phyloP scores from a whole-genome alignment of 2,329 filamentous ascomycete species.

The Myriosclerotinia curreyana region DNA sequence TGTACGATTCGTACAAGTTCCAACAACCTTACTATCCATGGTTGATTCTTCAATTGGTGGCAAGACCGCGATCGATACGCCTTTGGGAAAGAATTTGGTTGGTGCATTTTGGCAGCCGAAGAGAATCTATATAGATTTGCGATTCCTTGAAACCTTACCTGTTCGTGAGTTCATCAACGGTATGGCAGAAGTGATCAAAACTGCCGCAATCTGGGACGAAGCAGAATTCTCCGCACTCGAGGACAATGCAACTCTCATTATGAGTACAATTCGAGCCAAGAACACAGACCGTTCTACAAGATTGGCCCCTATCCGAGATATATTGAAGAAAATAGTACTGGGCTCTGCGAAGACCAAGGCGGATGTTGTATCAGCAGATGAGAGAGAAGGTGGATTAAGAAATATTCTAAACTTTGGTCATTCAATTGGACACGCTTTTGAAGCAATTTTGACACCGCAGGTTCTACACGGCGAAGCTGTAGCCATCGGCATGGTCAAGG shows the following conservation, averaged over 20 bases:
- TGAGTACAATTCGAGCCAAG: slow-evolving; percentile 66
- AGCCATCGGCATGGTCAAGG: slow-evolving; percentile 97
- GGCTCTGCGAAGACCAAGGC: slow-evolving; percentile 94
- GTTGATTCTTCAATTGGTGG: slow-evolving; percentile 98
- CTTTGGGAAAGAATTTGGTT: slow-evolving; percentile 91
- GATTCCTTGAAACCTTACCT: slow-evolving; percentile 86
- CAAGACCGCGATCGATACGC: slow-evolving; percentile 97
- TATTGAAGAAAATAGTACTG: slow-evolving; percentile 71
- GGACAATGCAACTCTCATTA: slow-evolving; percentile 72
- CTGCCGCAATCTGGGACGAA: slow-evolving; percentile 93
- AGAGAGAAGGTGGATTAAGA: slow-evolving; percentile 87
- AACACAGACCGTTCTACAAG: slow-evolving; percentile 51
- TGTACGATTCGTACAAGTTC: slow-evolving; percentile 92
- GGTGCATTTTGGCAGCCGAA: slow-evolving; percentile 96
- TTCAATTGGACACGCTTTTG: slow-evolving; percentile 94
- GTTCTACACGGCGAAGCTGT: slow-evolving; percentile 94
- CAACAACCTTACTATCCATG: slow-evolving; percentile 92
- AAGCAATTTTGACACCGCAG: slow-evolving; percentile 92
- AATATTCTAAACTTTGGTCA: slow-evolving; percentile 98
- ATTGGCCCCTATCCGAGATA: slow-evolving; percentile 66
- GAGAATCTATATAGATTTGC: slow-evolving; percentile 89
- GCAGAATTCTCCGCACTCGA: slow-evolving; percentile 82
- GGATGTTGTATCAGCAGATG: slow-evolving; percentile 88
- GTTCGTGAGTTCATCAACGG: slow-evolving; percentile 95
- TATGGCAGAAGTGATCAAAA: slow-evolving; percentile 98